Percentiles rank a stretch among this genome's conserved stretches.
Evolutionary conservation across 164 flowering plant species (phyloP).

Genomic region (Berberis thunbergii): DNA sequence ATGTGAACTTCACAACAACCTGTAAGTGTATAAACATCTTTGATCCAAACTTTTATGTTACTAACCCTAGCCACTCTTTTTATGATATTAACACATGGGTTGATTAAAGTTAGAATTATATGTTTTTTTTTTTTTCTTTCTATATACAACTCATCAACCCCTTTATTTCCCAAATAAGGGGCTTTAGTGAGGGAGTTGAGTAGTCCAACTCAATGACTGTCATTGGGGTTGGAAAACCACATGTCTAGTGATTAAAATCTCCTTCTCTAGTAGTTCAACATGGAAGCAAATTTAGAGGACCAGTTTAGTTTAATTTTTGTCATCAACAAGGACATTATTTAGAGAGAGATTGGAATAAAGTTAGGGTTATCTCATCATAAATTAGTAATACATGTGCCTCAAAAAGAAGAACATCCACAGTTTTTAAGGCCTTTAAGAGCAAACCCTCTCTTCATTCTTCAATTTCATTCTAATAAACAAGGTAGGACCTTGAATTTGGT

Average conservation of each 20-base stretch:
- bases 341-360: conserved; percentile 8
- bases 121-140: neutral
- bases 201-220: conserved; percentile 22
- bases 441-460: conserved; percentile 1
- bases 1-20: neutral
- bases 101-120: neutral
- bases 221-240: conserved; percentile 11
- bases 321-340: conserved; percentile 5
- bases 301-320: conserved; percentile 6
- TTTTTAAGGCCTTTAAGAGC: conserved; percentile 1
- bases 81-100: conserved; percentile 8
- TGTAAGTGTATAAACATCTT: neutral
- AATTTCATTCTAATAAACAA: neutral
- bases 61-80: neutral
- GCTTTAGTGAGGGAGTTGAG: conserved; percentile 19
- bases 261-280: neutral
- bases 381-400: conserved; percentile 6
- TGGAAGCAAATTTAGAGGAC: conserved; percentile 5
- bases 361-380: neutral
- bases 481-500: conserved; percentile 5
- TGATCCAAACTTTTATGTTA: neutral
- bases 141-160: conserved; percentile 17
- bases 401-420: conserved; percentile 12
- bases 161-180: conserved; percentile 7
- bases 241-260: conserved; percentile 8